A percentile compares a stretch with the other conserved stretches of the same genome.
These are phyloP conservation scores for Didymella exigua DNA, from an alignment of 2,329 filamentous ascomycete species.

Conservation along the genomic window DNA sequence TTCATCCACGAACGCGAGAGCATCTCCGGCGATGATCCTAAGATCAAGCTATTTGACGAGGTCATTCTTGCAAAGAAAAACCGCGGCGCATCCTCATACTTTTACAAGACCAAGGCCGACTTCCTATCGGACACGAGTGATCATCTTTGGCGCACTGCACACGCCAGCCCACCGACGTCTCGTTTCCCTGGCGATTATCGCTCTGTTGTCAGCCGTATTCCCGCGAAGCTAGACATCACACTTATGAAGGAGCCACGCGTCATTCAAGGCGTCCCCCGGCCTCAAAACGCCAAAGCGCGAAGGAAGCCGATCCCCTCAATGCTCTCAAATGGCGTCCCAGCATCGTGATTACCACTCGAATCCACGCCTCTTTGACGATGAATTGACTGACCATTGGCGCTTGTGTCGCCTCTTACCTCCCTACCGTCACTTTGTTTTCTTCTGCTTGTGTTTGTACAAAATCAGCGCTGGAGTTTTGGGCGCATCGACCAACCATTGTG, in stretches of 20 bases:
- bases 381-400: slow-evolving; percentile 20
- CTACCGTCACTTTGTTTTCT: slow-evolving; percentile 15
- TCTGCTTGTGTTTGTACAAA: slow-evolving; percentile 34
- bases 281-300: slow-evolving; percentile 56
- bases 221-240: slow-evolving; percentile 80
- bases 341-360: slow-evolving; percentile 30
- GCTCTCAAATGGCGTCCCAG: slow-evolving; percentile 43
- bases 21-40: slow-evolving; percentile 64
- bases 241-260: slow-evolving; percentile 91
- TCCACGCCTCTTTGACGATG: slow-evolving; percentile 23
- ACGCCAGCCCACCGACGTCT: slow-evolving; percentile 61
- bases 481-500: slow-evolving; percentile 9
- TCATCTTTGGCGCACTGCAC: slow-evolving; percentile 76
- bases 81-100: slow-evolving; percentile 68
- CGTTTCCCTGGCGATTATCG: slow-evolving; percentile 62
- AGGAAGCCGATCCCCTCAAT: slow-evolving; percentile 56
- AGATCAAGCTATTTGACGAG: slow-evolving; percentile 80
- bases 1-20: slow-evolving; percentile 83
- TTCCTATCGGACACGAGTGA: slow-evolving; percentile 76
- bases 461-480: slow-evolving; percentile 42
- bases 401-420: slow-evolving; percentile 18
- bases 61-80: slow-evolving; percentile 80
- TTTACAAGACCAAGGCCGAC: slow-evolving; percentile 61
- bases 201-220: slow-evolving; percentile 62
- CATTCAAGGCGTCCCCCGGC: slow-evolving; percentile 82